Conservation (phyloP, 2,329 filamentous ascomycete genomes). For the Claviceps arundinis region DNA sequence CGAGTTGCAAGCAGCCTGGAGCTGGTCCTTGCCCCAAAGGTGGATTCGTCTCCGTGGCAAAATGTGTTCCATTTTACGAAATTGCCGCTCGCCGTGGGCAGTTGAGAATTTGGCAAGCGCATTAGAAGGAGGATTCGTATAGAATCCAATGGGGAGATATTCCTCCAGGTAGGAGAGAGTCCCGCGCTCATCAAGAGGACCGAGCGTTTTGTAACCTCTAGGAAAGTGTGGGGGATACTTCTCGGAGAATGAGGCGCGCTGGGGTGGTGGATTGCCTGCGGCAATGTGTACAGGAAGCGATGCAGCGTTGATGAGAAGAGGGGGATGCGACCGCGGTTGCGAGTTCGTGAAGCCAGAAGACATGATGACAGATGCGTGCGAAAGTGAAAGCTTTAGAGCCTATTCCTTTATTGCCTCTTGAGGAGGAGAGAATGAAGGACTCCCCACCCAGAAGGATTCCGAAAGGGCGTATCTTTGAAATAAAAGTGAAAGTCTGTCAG, state of each 20-base stretch:
- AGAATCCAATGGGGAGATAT: slow-evolving; percentile 23
- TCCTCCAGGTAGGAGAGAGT: slow-evolving; percentile 22
- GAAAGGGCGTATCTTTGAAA: no score
- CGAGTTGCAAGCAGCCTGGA: slow-evolving; percentile 26
- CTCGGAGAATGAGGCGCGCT: slow-evolving; percentile 14
- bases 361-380: not conserved
- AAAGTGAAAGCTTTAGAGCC: not conserved
- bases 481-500: not conserved
- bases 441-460: no score
- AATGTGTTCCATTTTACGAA: slow-evolving; percentile 17
- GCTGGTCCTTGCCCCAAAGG: slow-evolving; percentile 26
- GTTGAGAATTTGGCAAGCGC: slow-evolving; percentile 29
- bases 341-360: not conserved
- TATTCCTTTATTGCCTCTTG: not conserved
- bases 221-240: slow-evolving; percentile 25
- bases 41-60: slow-evolving; percentile 16
- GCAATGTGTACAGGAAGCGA: slow-evolving; percentile 9
- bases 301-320: slow-evolving; percentile 2
- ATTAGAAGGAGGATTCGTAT: slow-evolving; percentile 18
- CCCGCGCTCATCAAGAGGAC: slow-evolving; percentile 12
- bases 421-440: no score
- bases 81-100: slow-evolving; percentile 13
- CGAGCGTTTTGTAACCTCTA: slow-evolving; percentile 20
- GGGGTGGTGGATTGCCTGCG: slow-evolving; percentile 12
- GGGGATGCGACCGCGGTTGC: not conserved